Evolutionary conservation across 2,329 filamentous ascomycete species (phyloP).

Genomic region (Fusarium papillatum): DNA sequence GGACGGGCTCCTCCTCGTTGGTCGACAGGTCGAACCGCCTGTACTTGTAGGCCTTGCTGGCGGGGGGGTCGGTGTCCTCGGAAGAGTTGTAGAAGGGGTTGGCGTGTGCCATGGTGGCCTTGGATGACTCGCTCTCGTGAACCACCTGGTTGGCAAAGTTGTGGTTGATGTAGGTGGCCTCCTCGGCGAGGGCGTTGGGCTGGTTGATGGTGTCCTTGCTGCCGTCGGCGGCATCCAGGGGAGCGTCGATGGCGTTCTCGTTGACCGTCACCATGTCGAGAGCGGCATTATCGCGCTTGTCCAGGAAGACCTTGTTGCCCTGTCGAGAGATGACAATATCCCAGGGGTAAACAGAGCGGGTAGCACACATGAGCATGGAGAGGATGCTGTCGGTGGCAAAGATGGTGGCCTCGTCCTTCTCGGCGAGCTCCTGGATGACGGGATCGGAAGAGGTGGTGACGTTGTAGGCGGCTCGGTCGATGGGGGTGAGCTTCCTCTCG

Average conservation of each 20-base stretch:
- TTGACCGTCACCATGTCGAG: conserved; percentile 99
- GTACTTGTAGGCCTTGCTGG: conserved; percentile 99
- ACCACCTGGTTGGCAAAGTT: conserved; percentile 99
- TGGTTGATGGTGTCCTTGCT: conserved; percentile 97
- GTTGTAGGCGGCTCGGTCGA: conserved; percentile 98
- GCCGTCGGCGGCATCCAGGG: conserved; percentile 90
- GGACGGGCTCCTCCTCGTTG: conserved; percentile 93
- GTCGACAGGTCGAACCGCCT: conserved; percentile 95
- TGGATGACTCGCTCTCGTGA: conserved; percentile 81
- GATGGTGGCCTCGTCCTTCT: conserved; percentile 95
- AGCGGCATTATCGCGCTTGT: conserved; percentile 96
- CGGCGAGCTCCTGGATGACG: conserved; percentile 95
- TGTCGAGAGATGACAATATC: conserved; percentile 95
- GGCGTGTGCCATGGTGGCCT: conserved; percentile 86
- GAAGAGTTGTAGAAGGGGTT: conserved; percentile 98
- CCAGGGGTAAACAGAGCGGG: conserved; percentile 98
- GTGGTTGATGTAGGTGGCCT: conserved; percentile 99
- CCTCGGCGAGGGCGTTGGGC: conserved; percentile 91
- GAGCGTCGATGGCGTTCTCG: conserved; percentile 96
- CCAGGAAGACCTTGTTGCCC: conserved; percentile 97
- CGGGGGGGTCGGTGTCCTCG: conserved; percentile 93
- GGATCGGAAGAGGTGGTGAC: conserved; percentile 97
- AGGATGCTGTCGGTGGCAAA: conserved; percentile 98
- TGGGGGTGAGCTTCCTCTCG: conserved; percentile 87
- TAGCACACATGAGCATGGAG: conserved; percentile 99